Conservation (phyloP, 306 rosid species). For the Dalbergia oliveri region DNA sequence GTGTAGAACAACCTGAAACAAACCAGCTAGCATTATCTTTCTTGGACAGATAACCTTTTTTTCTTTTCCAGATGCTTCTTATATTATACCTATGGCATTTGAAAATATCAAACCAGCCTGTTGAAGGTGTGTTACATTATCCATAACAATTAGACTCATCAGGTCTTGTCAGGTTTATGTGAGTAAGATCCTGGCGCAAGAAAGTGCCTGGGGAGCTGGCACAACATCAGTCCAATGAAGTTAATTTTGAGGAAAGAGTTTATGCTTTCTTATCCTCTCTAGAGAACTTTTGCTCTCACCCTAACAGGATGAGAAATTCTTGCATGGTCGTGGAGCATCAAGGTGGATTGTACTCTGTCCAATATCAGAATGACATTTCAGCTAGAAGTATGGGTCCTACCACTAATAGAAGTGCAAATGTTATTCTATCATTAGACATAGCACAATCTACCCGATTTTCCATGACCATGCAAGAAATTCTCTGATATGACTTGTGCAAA, state of each 20-base stretch:
- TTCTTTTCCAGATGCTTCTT: slow-evolving; percentile 67
- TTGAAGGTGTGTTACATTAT: slow-evolving; percentile 60
- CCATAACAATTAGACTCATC: slow-evolving; percentile 50
- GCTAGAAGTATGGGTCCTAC: too few species aligned
- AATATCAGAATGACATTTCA: too few species aligned
- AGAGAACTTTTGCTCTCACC: slow-evolving; percentile 51
- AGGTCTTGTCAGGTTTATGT: slow-evolving; percentile 49
- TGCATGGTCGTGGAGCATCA: too few species aligned
- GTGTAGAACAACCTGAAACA: slow-evolving; percentile 67
- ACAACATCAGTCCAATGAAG: slow-evolving; percentile 41
- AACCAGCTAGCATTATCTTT: slow-evolving; percentile 64
- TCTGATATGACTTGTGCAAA: neutral
- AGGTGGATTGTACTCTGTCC: too few species aligned
- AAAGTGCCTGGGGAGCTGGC: slow-evolving; percentile 52
- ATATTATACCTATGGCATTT: neutral
- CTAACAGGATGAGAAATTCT: neutral
- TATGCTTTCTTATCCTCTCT: slow-evolving; percentile 36
- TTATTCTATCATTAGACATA: neutral
- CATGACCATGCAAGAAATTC: too few species aligned
- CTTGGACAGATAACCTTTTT: slow-evolving; percentile 55
- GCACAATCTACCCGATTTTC: neutral
- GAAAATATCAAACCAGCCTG: slow-evolving; percentile 57
- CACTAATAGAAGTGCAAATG: too few species aligned
- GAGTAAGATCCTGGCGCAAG: slow-evolving; percentile 61
- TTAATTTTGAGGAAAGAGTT: slow-evolving; percentile 46